These are phyloP conservation scores for Diaporthe citriasiana DNA, from an alignment of 2,329 filamentous ascomycete species.

Conservation along the genomic window DNA sequence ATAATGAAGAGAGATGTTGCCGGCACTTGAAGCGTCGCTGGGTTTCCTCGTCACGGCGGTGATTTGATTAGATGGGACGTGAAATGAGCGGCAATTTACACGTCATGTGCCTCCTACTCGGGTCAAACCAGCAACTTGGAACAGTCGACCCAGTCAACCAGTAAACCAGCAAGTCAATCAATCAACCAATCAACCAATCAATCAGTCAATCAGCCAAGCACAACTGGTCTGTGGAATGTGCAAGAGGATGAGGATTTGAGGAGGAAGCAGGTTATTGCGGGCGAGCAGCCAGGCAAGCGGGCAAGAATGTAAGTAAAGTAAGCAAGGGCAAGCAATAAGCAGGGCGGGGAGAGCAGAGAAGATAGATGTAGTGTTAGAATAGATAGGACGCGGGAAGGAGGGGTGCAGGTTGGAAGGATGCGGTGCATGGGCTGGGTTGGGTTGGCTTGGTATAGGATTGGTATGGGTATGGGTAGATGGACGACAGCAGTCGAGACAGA, in stretches of 20 bases:
- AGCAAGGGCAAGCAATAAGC: background rate
- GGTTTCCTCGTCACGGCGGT: slow-evolving; percentile 24
- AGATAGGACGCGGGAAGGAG: slow-evolving; percentile 6
- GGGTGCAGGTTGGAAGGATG: slow-evolving; percentile 14
- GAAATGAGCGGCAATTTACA: slow-evolving; percentile 35
- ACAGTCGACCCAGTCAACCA: slow-evolving; percentile 9
- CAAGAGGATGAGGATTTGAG: no score
- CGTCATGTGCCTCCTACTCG: slow-evolving; percentile 32
- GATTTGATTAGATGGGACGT: slow-evolving; percentile 34
- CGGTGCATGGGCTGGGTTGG: slow-evolving; percentile 16
- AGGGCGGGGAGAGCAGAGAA: background rate
- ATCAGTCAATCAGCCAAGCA: background rate
- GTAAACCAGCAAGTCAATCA: background rate
- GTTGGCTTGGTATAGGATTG: slow-evolving; percentile 9
- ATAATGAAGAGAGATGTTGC: slow-evolving; percentile 37
- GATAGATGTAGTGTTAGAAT: background rate
- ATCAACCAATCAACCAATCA: slow-evolving; percentile 5
- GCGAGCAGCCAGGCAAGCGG: background rate
- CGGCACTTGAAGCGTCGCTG: slow-evolving; percentile 34
- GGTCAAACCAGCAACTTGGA: slow-evolving; percentile 8
- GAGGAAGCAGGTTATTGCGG: background rate
- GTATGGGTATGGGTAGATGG: slow-evolving; percentile 6
- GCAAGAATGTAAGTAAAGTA: background rate
- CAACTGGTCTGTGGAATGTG: slow-evolving; percentile 2
- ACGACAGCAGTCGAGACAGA: background rate